Evolutionary conservation across 2,329 filamentous ascomycete species (phyloP), one percentile per base, ranked within the genome.

Genomic region (Monilinia polystroma): DNA sequence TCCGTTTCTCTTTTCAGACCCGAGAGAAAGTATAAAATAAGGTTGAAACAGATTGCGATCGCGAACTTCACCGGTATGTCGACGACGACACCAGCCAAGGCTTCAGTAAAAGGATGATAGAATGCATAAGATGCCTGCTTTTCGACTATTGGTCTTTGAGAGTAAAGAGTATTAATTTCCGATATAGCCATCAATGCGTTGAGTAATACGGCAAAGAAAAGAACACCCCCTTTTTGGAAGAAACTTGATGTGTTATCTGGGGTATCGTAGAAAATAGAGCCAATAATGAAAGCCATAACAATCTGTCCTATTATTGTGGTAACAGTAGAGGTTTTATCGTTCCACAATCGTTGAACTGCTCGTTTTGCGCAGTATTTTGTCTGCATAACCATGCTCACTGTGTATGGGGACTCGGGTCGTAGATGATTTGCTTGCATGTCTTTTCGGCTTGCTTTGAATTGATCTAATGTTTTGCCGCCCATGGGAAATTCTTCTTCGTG

Each of bases 91-190:
- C 91, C 95, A 0, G 93, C 87, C 60, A 94, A 83, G 18, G 93
- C 92, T 81, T 97, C 93, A 7, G 93, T 90, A 16, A 90, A 93
- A 0, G 94, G 92, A 74, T 96, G 93, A 73, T 97, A 96, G 32
- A 97, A 84, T 26, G 93, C 93, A 76, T 97, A 97, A 63, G 90
- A 87, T 64, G 84, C 81, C 73, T 98, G 93, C 77, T 97, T 97
- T 76, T 97, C 92, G 67, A 97, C 91, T 72, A 97, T 96, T 0
- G 91, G 90, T 43, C 93, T 89, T 84, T 96, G 92, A 3, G 90
- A 84, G 75, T 95, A 97, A 3, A 96, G 83, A 41, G 59, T n/a
- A 0, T 95, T 80, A 75, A 96, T 89, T 74, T 89, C 87, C 14
- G 84, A 78, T 63, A 85, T 84, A 70, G 83, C 84, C 68, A 83